phyloP scores from a whole-genome alignment of 176 grass and related monocot genomes.

The Panicum miliaceum region DNA sequence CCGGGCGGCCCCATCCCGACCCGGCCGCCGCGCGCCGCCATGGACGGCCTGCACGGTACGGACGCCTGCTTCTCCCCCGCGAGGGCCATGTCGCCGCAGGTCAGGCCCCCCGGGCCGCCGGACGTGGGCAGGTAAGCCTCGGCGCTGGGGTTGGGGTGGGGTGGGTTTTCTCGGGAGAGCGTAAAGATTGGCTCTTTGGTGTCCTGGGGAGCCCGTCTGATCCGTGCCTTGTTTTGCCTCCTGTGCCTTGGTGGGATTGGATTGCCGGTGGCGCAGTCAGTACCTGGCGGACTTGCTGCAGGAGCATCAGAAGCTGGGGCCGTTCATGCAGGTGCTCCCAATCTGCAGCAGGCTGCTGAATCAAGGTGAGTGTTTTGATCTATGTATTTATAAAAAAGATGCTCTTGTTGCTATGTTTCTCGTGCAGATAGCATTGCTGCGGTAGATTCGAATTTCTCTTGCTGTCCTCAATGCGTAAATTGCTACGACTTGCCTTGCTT shows the following conservation, averaged over 20 bases:
- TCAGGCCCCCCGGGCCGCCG: slow-evolving; percentile 45
- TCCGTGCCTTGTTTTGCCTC: slow-evolving; percentile 17
- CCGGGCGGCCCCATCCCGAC: background rate
- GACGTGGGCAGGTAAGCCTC: slow-evolving; percentile 60
- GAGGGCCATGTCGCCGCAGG: slow-evolving; percentile 63
- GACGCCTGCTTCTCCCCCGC: slow-evolving; percentile 69
- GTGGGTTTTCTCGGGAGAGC: background rate
- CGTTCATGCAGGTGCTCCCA: slow-evolving; percentile 93
- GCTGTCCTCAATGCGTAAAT: background rate
- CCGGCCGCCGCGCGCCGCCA: slow-evolving; percentile 49
- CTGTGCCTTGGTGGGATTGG: slow-evolving; percentile 29
- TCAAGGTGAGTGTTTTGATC: slow-evolving; percentile 60
- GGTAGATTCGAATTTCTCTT: slow-evolving; percentile 24
- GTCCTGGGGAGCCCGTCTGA: slow-evolving; percentile 24
- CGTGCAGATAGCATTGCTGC: slow-evolving; percentile 29
- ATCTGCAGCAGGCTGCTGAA: slow-evolving; percentile 76
- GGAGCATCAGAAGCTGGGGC: slow-evolving; percentile 86
- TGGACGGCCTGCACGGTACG: slow-evolving; percentile 66
- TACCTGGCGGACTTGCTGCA: slow-evolving; percentile 86
- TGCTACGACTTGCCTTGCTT: background rate
- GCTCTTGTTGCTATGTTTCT: background rate
- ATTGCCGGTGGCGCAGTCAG: slow-evolving; percentile 54
- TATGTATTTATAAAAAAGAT: background rate
- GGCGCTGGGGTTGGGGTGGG: slow-evolving; percentile 32
- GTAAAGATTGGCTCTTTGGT: slow-evolving; percentile 37